These are phyloP conservation scores for Ceriops zippeliana DNA, from an alignment of 345 rosid species.

Conservation along the genomic window DNA sequence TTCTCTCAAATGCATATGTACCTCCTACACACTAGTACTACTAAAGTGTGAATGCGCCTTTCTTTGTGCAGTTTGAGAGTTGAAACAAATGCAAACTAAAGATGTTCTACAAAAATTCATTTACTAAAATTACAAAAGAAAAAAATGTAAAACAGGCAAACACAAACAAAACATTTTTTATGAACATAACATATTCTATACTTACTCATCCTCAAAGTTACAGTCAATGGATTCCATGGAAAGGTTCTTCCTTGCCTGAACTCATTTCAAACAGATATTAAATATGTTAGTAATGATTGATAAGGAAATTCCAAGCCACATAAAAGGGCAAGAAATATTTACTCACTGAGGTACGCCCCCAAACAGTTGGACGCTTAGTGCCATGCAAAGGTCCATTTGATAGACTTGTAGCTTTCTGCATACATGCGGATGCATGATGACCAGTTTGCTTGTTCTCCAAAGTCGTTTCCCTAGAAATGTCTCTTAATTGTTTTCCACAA, in stretches of 20 bases:
- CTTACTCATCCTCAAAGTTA: constrained; percentile 63
- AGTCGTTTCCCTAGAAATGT: constrained; percentile 27
- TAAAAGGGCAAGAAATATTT: constrained; percentile 9
- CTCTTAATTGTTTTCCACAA: constrained; percentile 27
- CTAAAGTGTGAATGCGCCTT: too few relatives aligned
- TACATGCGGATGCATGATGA: constrained; percentile 24
- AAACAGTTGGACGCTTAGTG: constrained; percentile 29
- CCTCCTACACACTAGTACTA: too few relatives aligned
- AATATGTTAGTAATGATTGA: too few relatives aligned
- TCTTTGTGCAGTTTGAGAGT: too few relatives aligned
- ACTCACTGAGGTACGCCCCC: constrained; percentile 85
- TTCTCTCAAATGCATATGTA: too few relatives aligned
- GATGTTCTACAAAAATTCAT: not conserved
- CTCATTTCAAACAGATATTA: constrained; percentile 2
- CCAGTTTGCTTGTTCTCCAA: constrained; percentile 25
- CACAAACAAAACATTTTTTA: constrained; percentile 12
- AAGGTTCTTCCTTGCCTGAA: constrained; percentile 77
- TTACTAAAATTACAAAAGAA: not conserved
- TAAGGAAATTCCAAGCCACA: constrained; percentile 5
- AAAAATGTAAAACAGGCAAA: constrained; percentile 3
- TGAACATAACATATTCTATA: constrained; percentile 25
- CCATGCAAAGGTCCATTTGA: constrained; percentile 37
- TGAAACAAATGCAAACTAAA: too few relatives aligned
- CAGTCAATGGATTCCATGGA: constrained; percentile 73
- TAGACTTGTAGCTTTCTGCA: constrained; percentile 38